These are phyloP conservation scores for Friedmanniomyces simplex DNA, from an alignment of 495 filamentous ascomycete species.

Conservation along the genomic window DNA sequence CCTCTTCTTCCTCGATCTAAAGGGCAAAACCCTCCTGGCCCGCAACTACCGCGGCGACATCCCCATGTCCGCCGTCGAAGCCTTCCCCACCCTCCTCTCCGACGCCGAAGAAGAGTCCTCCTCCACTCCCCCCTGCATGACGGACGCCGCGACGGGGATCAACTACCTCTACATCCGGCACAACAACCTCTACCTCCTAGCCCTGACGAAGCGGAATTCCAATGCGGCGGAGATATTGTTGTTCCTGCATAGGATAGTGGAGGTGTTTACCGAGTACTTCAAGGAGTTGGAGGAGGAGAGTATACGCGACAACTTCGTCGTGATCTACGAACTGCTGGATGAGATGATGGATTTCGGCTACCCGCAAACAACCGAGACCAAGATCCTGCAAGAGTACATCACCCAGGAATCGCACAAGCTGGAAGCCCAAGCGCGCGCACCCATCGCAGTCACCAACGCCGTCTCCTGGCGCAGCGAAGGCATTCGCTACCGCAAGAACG, in stretches of 20 bases:
- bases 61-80: conserved; percentile 98
- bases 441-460: conserved; percentile 96
- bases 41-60: conserved; percentile 99
- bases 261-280: conserved; percentile 99
- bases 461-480: conserved; percentile 98
- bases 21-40: conserved; percentile 99
- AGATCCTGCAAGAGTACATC: conserved; percentile 97
- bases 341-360: conserved; percentile 99
- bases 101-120: conserved; percentile 99
- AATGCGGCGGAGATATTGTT: conserved; percentile 98
- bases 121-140: conserved; percentile 95
- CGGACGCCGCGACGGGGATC: conserved; percentile 72
- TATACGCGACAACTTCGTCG: conserved; percentile 98
- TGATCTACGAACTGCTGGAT: conserved; percentile 97
- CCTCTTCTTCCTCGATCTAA: conserved; percentile 97
- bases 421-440: conserved; percentile 96
- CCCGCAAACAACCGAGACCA: conserved; percentile 96
- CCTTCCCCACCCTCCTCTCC: conserved; percentile 91
- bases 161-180: conserved; percentile 99
- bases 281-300: conserved; percentile 98
- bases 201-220: conserved; percentile 95
- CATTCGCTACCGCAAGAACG: conserved; percentile 98
- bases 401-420: conserved; percentile 99
- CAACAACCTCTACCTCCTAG: conserved; percentile 98
- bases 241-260: conserved; percentile 95